These are phyloP conservation scores for Phyllachora maydis DNA, from an alignment of 2,329 filamentous ascomycete species.

Conservation along the genomic window DNA sequence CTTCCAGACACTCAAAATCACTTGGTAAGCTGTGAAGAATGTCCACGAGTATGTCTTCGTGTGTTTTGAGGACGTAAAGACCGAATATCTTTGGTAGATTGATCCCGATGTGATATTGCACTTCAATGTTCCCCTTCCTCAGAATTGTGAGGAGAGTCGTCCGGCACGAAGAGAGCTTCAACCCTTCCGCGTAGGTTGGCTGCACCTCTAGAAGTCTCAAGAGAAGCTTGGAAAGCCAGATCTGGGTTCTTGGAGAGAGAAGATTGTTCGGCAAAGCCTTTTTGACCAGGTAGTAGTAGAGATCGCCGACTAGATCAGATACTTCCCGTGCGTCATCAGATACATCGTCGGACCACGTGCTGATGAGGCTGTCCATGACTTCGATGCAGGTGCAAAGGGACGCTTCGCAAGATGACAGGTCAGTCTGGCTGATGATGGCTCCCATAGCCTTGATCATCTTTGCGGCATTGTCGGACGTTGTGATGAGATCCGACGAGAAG, in stretches of 20 bases:
- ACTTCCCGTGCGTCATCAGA: slow-evolving; percentile 29
- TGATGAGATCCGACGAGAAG: slow-evolving; percentile 29
- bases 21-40: slow-evolving; percentile 61
- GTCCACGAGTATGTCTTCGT: slow-evolving; percentile 71
- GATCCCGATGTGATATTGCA: slow-evolving; percentile 58
- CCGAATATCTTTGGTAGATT: slow-evolving; percentile 57
- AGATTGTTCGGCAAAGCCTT: slow-evolving; percentile 44
- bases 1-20: slow-evolving; percentile 52
- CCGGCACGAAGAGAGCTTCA: slow-evolving; percentile 35
- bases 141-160: slow-evolving; percentile 61
- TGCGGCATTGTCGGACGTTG: slow-evolving; percentile 22
- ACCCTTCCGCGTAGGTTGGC: slow-evolving; percentile 41
- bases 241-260: slow-evolving; percentile 48
- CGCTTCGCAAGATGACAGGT: slow-evolving; percentile 55
- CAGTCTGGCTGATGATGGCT: slow-evolving; percentile 28
- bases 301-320: slow-evolving; percentile 44
- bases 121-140: slow-evolving; percentile 38
- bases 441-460: slow-evolving; percentile 29
- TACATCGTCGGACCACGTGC: no score
- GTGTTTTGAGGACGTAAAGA: slow-evolving; percentile 60
- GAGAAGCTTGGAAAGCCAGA: slow-evolving; percentile 46
- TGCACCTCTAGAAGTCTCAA: slow-evolving; percentile 46
- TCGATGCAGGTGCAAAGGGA: slow-evolving; percentile 47
- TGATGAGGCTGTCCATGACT: slow-evolving; percentile 41
- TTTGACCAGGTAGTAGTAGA: slow-evolving; percentile 63